phyloP scores from a whole-genome alignment of 768 basidiomycete species.

The Auriscalpium orientale region DNA sequence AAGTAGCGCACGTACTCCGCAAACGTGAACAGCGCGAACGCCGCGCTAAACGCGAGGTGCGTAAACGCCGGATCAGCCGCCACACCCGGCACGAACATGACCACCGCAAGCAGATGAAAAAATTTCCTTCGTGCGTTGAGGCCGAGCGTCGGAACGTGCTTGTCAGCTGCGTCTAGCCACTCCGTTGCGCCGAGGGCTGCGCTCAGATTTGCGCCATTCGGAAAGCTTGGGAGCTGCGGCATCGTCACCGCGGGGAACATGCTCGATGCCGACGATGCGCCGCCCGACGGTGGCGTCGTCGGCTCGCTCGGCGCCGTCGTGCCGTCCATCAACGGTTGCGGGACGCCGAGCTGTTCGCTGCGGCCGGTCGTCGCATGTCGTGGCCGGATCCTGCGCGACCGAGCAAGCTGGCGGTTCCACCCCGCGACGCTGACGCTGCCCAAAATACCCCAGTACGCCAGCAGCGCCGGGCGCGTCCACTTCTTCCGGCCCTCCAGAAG shows the following conservation, averaged over 20 bases:
- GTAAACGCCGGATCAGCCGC: constrained; percentile 93
- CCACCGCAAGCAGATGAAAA: constrained; percentile 91
- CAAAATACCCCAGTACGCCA: constrained; percentile 80
- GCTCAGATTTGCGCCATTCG: constrained; percentile 29
- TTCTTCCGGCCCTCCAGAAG: constrained; percentile 64
- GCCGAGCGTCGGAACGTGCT: constrained; percentile 81
- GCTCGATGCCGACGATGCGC: constrained; percentile 5
- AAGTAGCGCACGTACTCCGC: constrained; percentile 98
- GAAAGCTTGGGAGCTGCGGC: constrained; percentile 42
- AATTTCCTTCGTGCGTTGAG: constrained; percentile 93
- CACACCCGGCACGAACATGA: constrained; percentile 95
- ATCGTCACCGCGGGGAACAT: constrained; percentile 28
- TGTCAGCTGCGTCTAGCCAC: constrained; percentile 79
- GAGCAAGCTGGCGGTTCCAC: constrained; percentile 86
- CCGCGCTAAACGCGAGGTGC: constrained; percentile 89
- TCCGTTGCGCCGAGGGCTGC: constrained; percentile 55
- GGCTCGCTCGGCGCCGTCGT: constrained; percentile 5
- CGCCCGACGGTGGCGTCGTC: constrained; percentile 3
- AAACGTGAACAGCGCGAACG: constrained; percentile 92
- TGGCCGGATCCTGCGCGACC: constrained; percentile 61
- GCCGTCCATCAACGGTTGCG: neutral
- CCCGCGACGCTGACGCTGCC: constrained; percentile 84
- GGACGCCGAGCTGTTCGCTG: neutral
- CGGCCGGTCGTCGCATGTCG: constrained; percentile 18
- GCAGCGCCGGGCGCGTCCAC: constrained; percentile 73